A percentile compares a stretch with the other conserved stretches of the same genome.
phyloP scores from a whole-genome alignment of 2,329 filamentous ascomycete genomes.

The Thermochaetoides dissita region DNA sequence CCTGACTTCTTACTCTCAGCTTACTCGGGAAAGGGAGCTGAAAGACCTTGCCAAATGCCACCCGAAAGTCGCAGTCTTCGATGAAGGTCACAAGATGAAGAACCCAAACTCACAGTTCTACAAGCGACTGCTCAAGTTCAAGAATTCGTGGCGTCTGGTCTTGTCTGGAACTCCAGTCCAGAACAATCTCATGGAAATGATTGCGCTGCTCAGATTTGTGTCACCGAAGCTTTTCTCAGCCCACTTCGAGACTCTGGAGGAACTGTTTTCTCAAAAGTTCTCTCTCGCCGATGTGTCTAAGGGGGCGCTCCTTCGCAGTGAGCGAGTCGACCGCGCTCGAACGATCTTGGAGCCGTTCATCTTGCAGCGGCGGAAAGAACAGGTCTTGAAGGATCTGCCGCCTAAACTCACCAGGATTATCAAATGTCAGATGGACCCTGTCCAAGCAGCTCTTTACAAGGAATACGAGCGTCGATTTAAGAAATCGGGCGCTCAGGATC shows the following conservation, averaged over 20 bases:
- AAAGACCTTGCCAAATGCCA: constrained; percentile 33
- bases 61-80: constrained; percentile 56
- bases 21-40: constrained; percentile 36
- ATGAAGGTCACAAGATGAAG: constrained; percentile 89
- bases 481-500: constrained; percentile 44
- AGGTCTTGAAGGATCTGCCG: constrained; percentile 75
- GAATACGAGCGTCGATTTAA: constrained; percentile 49
- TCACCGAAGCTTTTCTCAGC: constrained; percentile 71
- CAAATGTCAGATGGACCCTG: constrained; percentile 62
- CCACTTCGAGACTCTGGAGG: constrained; percentile 64
- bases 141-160: constrained; percentile 69
- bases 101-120: constrained; percentile 76
- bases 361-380: constrained; percentile 80
- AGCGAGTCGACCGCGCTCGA: constrained; percentile 73
- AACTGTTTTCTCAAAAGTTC: constrained; percentile 84
- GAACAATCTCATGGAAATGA: constrained; percentile 87
- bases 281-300: constrained; percentile 68
- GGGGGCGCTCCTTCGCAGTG: constrained; percentile 69
- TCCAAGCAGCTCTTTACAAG: constrained; percentile 62
- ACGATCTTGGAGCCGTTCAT: constrained; percentile 94
- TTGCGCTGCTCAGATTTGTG: constrained; percentile 84
- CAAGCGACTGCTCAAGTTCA: constrained; percentile 61
- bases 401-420: constrained; percentile 65
- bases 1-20: constrained; percentile 47
- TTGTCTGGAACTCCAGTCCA: constrained; percentile 84